Base-by-base conservation (phyloP, 148 eudicot species). In the Fagopyrum homotropicum region DNA sequence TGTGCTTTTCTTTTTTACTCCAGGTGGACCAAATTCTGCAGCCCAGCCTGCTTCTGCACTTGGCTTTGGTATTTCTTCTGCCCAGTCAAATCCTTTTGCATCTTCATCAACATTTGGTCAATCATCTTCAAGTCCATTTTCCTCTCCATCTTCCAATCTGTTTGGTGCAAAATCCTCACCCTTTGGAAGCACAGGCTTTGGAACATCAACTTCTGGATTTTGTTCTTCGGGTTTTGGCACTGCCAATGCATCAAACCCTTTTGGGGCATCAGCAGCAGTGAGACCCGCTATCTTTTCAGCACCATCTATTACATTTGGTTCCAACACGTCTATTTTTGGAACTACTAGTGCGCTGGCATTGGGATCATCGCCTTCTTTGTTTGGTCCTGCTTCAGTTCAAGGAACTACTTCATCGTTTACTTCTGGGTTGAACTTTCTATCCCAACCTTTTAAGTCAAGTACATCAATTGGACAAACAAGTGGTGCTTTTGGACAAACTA, bases 1-100 rank as follows among this genome's bases (percentile, higher is more conserved):
- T 50, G 69, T 50, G 44, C 69, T 2, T 30, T 45, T 77, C 5
- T 72, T 54, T 17, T 52, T 22, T 77, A 46, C 47, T 71, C 51
- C 82, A 93, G 98, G 98, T 75, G 98, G 97, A 50, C 94, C 98
- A 22, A 81, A 85, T 88, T 85, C 97, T 80, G 92, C 89, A 57
- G 87, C 81, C 51, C 97, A 89, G 88, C 60, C 93, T 64, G 40
- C 92, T 72, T 45, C 82, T 78, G 87, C 80, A 30, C 16, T 40
- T 75, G 82, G 84, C 77, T 89, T 91, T 80, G 87, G 84, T 72
- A 71, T 73, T 43, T 16, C 89, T 60, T 72, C 80, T 59, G 49
- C 83, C 2, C 89, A 79, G 64, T 30, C 89, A 29, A 88, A 77
- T 49, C 88, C 83, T 63, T 90, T 90, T 68, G 75, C 86, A 17